Conservation (phyloP, 2,329 filamentous ascomycete species). For the Sporothrix variecibatus region DNA sequence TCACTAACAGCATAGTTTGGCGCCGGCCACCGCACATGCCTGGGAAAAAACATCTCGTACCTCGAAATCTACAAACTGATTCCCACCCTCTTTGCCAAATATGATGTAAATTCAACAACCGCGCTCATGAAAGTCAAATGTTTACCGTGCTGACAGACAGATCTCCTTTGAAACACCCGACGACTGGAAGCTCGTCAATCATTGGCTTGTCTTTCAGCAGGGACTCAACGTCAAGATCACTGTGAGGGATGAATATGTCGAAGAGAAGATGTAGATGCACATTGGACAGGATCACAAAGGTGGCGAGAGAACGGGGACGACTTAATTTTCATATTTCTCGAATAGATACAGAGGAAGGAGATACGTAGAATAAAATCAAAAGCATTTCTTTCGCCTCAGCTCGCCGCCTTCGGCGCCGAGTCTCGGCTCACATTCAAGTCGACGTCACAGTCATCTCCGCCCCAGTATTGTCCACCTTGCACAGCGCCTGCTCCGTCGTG, state of each 20-base stretch:
- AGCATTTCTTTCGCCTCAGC: neutral
- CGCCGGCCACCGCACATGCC: slow-evolving; percentile 43
- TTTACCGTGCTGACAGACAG: slow-evolving; percentile 1
- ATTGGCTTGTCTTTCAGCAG: slow-evolving; percentile 22
- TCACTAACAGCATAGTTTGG: slow-evolving; percentile 38
- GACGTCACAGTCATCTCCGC: slow-evolving; percentile 16
- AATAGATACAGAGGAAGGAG: neutral
- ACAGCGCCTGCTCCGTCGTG: slow-evolving; percentile 24
- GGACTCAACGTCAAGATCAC: slow-evolving; percentile 1
- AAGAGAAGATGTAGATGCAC: neutral
- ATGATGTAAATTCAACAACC: slow-evolving; percentile 35
- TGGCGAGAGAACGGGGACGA: neutral
- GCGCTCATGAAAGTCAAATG: too few relatives aligned
- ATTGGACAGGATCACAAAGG: neutral
- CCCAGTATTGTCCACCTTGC: slow-evolving; percentile 20
- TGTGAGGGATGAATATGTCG: neutral
- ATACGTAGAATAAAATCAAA: neutral
- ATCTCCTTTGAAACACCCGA: slow-evolving; percentile 8
- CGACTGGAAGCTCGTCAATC: slow-evolving; percentile 18
- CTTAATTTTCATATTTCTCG: neutral
- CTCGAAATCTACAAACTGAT: slow-evolving; percentile 42
- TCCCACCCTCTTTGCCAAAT: slow-evolving; percentile 41
- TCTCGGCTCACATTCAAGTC: slow-evolving; percentile 17
- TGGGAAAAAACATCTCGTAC: slow-evolving; percentile 41
- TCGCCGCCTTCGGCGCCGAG: neutral